Conservation (phyloP, 139 green algal genomes). For the Haematococcus lacustris region DNA sequence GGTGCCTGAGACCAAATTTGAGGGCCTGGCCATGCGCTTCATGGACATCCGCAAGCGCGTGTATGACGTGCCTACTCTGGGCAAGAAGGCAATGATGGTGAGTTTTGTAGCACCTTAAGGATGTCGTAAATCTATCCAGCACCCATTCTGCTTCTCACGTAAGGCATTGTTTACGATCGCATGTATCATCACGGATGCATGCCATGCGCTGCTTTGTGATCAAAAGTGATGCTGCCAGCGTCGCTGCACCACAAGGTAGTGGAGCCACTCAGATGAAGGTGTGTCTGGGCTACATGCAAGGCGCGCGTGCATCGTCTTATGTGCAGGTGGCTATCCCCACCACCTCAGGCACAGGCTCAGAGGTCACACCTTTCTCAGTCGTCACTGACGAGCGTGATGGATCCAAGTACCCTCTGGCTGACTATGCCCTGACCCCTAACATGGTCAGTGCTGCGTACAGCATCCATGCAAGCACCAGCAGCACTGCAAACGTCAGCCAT, state of each 20-base stretch:
- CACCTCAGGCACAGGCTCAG: conserved; percentile 53
- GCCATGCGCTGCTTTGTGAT: too few relatives aligned
- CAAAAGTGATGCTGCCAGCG: too few relatives aligned
- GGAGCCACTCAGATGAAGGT: too few relatives aligned
- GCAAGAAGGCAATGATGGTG: conserved; percentile 15
- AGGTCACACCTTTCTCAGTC: conserved; percentile 68
- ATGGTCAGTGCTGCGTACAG: conserved; percentile 30
- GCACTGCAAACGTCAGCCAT: neutral
- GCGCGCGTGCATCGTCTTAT: too few relatives aligned
- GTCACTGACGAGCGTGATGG: conserved; percentile 52
- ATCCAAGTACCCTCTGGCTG: conserved; percentile 18
- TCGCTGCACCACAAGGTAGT: too few relatives aligned
- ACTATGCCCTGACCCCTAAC: conserved; percentile 50
- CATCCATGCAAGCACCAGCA: neutral
- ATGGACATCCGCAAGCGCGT: conserved; percentile 74
- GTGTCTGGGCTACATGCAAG: too few relatives aligned
- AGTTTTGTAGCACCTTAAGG: too few relatives aligned
- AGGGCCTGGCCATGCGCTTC: conserved; percentile 61
- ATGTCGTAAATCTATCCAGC: too few relatives aligned
- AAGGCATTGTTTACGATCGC: too few relatives aligned
- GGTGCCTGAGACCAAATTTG: conserved; percentile 55
- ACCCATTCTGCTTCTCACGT: too few relatives aligned
- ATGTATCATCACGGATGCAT: too few relatives aligned
- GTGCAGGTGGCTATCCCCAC: conserved; percentile 50
- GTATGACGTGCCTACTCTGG: conserved; percentile 45